Percentiles rank a stretch among this genome's conserved stretches.
These are phyloP conservation scores for Suillus ampliporus DNA, from an alignment of 768 basidiomycete genomes.

Conservation along the genomic window DNA sequence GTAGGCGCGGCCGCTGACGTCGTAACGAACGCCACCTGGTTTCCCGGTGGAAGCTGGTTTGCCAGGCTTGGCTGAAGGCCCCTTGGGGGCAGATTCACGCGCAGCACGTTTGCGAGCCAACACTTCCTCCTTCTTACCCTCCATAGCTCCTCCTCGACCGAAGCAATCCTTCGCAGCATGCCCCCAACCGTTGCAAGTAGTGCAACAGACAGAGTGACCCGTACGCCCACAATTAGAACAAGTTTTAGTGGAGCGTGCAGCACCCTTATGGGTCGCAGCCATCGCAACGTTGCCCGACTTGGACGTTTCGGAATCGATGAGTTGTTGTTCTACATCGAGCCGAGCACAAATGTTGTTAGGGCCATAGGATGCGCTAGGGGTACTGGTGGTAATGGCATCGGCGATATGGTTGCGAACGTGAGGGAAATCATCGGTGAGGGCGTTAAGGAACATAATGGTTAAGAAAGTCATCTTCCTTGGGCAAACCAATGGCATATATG, in stretches of 20 bases:
- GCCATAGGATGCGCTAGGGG: not conserved
- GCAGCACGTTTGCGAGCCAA: not conserved
- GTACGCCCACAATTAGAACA: no score
- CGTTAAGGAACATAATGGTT: constrained; percentile 14
- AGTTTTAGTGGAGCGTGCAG: no score
- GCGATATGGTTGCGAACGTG: constrained; percentile 14
- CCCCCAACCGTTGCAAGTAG: not conserved
- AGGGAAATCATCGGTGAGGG: constrained; percentile 13
- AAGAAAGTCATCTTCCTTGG: constrained; percentile 16
- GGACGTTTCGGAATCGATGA: not conserved
- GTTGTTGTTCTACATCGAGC: constrained; percentile 10
- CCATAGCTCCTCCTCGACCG: constrained; percentile 1
- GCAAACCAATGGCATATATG: constrained; percentile 25
- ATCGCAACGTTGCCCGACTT: not conserved
- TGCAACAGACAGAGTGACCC: not conserved
- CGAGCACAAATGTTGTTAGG: not conserved
- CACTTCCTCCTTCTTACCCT: not conserved
- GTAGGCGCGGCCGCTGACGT: not conserved
- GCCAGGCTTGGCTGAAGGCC: no score
- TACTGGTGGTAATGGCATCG: not conserved
- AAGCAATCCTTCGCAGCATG: not conserved
- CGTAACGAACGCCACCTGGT: not conserved
- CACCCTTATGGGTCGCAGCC: not conserved
- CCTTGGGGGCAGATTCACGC: not conserved
- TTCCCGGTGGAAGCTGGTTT: not conserved